Evolutionary conservation across 345 rosid genomes (phyloP).

Genomic region (Salix koriyanagi): DNA sequence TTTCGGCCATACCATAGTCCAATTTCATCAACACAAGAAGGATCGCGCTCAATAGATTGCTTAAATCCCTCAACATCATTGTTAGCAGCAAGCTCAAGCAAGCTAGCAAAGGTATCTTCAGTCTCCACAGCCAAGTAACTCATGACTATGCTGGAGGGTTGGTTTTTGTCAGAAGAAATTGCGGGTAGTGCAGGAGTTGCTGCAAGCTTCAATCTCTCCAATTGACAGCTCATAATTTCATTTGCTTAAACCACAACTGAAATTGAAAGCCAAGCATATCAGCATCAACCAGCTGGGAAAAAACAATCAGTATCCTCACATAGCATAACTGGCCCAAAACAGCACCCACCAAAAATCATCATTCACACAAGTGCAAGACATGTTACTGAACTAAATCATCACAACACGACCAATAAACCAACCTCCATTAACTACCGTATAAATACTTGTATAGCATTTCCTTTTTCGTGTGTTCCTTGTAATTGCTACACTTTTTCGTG

Average conservation of each 20-base stretch:
- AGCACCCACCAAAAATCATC: constrained; percentile 3
- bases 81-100: constrained; percentile 93
- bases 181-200: constrained; percentile 19
- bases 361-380: not conserved
- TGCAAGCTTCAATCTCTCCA: constrained; percentile 37
- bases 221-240: constrained; percentile 56
- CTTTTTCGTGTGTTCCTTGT: too few species aligned
- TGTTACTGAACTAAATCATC: not conserved
- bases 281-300: constrained; percentile 15
- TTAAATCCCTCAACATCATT: constrained; percentile 67
- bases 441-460: too few species aligned
- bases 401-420: not conserved
- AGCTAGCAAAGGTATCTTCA: constrained; percentile 74
- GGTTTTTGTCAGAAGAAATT: constrained; percentile 34
- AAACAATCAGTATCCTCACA: not conserved
- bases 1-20: constrained; percentile 90
- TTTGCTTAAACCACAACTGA: constrained; percentile 31
- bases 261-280: constrained; percentile 11
- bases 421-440: not conserved
- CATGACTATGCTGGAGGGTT: constrained; percentile 42
- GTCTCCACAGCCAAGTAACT: constrained; percentile 74
- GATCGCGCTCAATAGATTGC: constrained; percentile 51
- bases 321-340: constrained; percentile 1
- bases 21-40: constrained; percentile 60
- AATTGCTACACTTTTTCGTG: too few species aligned